Base-by-base conservation (phyloP, 2,329 filamentous ascomycete species). In the Verticillium dahliae region DNA sequence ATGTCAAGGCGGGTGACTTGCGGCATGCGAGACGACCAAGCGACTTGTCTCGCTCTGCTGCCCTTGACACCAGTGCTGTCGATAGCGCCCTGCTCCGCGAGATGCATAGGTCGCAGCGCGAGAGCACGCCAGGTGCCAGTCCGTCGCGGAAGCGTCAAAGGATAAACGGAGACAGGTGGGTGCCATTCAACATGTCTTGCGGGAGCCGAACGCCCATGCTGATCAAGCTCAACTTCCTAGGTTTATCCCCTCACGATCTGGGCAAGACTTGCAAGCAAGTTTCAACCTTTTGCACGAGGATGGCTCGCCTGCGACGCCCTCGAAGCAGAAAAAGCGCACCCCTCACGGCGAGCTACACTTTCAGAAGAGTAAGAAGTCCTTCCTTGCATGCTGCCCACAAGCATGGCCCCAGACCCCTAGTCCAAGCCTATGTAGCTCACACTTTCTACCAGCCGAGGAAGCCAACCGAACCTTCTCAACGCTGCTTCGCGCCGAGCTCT, bases 181-280 rank as follows among this genome's bases (percentile, higher is more conserved):
- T 22, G 22, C 31, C 31, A 55, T 56, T 54, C 39, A 31, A 31
- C 31, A 7, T 62, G 67, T 58, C 68, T 39, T 60, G 60, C 61
- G 27, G 38, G 55, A 58, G 41, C 57, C 27, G 27, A 11, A 27
- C 33, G 15, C 34, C 33, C 54, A 56, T 56, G 54, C 54, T 56
- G 54, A 56, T 18, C 10, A 55, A 13, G 15, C 15, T 10, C 6
- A 56, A 56, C 55, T 31, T 56, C 58, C 62, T 72, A 96, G 95
- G 69, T 99, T 99, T 73, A 98, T 99, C 67, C 95, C 95, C 34
- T 96, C 95, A 69, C 86, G 95, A 52, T 89, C 93, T 66, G 95
- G 94, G 6, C 92, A 97, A 74, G 95, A 99, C 75, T 80, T 98
- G 31, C 90, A 94, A 73, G 92, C 94, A 60, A 96, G 92, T 74